Conservation (phyloP, 1,284 basidiomycete genomes). For the Ustilago lituana region DNA sequence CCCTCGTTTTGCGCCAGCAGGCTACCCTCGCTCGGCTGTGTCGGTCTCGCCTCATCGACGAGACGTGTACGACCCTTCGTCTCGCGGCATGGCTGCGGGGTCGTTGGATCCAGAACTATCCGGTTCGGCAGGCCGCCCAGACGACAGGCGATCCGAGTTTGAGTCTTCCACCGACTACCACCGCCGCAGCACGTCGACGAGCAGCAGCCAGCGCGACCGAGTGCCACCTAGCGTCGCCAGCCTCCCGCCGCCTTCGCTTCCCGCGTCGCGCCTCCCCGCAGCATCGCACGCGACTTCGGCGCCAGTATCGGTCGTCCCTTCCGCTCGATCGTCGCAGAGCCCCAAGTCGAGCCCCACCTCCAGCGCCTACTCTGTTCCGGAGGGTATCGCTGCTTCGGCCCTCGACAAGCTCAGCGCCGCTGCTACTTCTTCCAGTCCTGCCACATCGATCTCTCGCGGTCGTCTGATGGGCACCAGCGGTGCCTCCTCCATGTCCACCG, state of each 20-base stretch:
- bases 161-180: slow-evolving; percentile 25
- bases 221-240: slow-evolving; percentile 17
- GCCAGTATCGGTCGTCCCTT: slow-evolving; percentile 36
- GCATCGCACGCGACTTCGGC: slow-evolving; percentile 31
- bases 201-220: slow-evolving; percentile 41
- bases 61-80: slow-evolving; percentile 22
- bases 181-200: slow-evolving; percentile 38
- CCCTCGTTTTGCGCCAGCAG: slow-evolving; percentile 23
- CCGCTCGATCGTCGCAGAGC: slow-evolving; percentile 48
- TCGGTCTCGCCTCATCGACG: slow-evolving; percentile 32
- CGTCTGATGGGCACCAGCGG: slow-evolving; percentile 27
- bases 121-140: slow-evolving; percentile 1
- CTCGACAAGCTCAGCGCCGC: slow-evolving; percentile 37
- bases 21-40: slow-evolving; percentile 33
- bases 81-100: slow-evolving; percentile 20
- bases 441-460: slow-evolving; percentile 27
- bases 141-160: slow-evolving; percentile 4
- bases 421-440: slow-evolving; percentile 13
- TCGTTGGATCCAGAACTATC: slow-evolving; percentile 39
- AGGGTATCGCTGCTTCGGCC: slow-evolving; percentile 36
- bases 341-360: slow-evolving; percentile 50
- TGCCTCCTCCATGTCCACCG: slow-evolving; percentile 8
- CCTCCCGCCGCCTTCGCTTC: slow-evolving; percentile 20
- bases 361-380: slow-evolving; percentile 40
- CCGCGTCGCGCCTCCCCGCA: slow-evolving; percentile 8